A percentile compares a stretch with the other conserved stretches of the same genome.
Conservation (phyloP, 306 rosid genomes). For the Gynostemma pentaphyllum region DNA sequence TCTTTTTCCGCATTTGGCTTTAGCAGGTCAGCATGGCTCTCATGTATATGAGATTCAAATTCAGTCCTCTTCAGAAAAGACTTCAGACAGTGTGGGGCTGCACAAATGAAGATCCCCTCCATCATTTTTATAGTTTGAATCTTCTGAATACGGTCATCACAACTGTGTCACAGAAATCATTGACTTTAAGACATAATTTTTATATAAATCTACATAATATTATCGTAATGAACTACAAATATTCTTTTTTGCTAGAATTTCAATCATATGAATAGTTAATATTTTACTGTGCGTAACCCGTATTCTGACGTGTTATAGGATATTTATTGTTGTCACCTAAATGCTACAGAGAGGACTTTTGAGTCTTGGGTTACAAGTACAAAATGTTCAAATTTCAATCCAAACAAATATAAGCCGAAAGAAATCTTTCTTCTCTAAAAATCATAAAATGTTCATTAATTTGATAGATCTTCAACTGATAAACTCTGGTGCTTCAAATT, state of each 20-base stretch:
- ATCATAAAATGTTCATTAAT: background rate
- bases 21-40: conserved; percentile 62
- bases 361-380: no score
- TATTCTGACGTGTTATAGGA: background rate
- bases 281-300: background rate
- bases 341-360: background rate
- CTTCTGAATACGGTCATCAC: conserved; percentile 96
- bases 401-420: background rate
- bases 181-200: background rate
- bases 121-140: conserved; percentile 92
- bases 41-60: conserved; percentile 85
- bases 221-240: background rate
- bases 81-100: conserved; percentile 96
- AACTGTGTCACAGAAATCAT: conserved; percentile 40
- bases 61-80: conserved; percentile 72
- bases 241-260: background rate
- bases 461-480: background rate
- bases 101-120: conserved; percentile 97
- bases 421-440: background rate
- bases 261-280: background rate
- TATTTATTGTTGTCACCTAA: background rate
- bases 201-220: background rate
- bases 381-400: background rate
- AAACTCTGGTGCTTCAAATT: background rate
- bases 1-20: conserved; percentile 63